These are phyloP conservation scores for Solanum arcanum DNA, from an alignment of 257 asterid genomes.

Conservation along the genomic window DNA sequence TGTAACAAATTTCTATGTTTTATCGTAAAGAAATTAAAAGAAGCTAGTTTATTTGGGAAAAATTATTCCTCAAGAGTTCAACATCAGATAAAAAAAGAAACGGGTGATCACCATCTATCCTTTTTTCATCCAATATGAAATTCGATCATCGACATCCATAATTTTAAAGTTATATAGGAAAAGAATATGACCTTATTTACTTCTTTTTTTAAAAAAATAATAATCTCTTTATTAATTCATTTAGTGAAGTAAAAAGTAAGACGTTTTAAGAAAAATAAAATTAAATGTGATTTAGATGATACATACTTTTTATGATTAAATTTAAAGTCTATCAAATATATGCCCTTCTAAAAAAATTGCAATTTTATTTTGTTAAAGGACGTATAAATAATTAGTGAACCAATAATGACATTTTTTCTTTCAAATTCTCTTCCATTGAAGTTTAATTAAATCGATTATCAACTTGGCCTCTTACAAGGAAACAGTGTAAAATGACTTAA, in stretches of 20 bases:
- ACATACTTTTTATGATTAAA: neutral
- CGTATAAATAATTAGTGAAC: neutral
- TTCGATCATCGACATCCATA: neutral
- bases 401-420: neutral
- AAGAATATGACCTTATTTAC: neutral
- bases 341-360: neutral
- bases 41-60: neutral
- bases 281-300: too few species aligned
- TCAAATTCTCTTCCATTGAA: neutral
- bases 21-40: neutral
- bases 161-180: neutral
- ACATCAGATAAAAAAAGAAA: too few species aligned
- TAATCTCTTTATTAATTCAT: too few species aligned
- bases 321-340: neutral
- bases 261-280: neutral
- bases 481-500: conserved; percentile 3
- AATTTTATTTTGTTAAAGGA: neutral
- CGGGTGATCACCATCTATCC: neutral
- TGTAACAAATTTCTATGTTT: neutral
- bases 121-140: neutral
- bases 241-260: neutral
- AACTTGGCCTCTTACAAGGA: neutral
- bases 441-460: neutral
- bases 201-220: too few species aligned
- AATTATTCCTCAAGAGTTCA: too few species aligned